Evolutionary conservation across 345 rosid genomes (phyloP).

Genomic region (Corymbia maculata): DNA sequence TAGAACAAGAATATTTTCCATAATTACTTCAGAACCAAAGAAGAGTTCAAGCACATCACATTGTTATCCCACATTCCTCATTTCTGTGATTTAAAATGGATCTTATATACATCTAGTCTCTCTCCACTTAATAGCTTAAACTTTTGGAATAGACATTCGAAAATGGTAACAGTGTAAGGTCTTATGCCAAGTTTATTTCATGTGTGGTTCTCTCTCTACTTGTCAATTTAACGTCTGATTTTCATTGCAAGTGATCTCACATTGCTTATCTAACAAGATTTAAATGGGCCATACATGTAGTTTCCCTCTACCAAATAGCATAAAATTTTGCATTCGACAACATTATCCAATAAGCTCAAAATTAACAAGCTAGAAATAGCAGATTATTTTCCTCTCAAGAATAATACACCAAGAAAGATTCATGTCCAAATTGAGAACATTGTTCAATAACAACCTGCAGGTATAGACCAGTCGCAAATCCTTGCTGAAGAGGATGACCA

Average conservation of each 20-base stretch:
- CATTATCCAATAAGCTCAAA: background rate
- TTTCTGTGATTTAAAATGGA: background rate
- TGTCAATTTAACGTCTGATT: background rate
- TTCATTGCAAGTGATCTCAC: background rate
- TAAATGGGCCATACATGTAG: background rate
- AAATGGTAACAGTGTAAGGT: background rate
- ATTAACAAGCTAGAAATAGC: background rate
- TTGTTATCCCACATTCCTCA: background rate
- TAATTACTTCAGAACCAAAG: background rate
- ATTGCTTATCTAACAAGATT: background rate
- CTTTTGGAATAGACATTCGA: background rate
- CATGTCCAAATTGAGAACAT: background rate
- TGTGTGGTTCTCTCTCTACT: background rate
- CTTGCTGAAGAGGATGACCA: conserved; percentile 97
- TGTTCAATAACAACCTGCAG: conserved; percentile 47
- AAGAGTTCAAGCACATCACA: background rate
- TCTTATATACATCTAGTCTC: background rate
- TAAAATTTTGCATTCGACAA: background rate
- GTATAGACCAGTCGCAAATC: conserved; percentile 76
- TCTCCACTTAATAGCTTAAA: background rate
- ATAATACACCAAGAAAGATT: background rate
- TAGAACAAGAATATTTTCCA: background rate
- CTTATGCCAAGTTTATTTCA: background rate
- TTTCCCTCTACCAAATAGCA: background rate
- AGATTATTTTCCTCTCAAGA: background rate